Evolutionary conservation across 257 asterid genomes (phyloP), one percentile per base, ranked within the genome.

Genomic region (Orobanche coerulescens): DNA sequence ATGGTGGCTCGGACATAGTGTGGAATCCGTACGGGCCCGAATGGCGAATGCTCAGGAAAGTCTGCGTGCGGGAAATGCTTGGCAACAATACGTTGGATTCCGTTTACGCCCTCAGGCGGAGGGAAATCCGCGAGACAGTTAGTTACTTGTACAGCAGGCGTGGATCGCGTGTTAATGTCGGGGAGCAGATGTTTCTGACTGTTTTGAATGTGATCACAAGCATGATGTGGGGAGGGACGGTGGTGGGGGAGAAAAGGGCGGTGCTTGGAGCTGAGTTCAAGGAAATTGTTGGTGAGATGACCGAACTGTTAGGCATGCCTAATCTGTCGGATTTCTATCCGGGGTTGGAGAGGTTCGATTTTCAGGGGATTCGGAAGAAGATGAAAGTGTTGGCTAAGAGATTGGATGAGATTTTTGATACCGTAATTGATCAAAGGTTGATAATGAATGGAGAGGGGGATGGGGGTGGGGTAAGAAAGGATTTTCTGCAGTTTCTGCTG

Each of bases 161-260:
- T 0, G 90, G 83, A 5, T 33, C 58, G 22, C 65, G 73, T 14
- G 88, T 83, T 12, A 71, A 80, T 46, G 37, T 88, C 0, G 95
- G 95, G 0, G 90, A 81, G 67, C 90, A 85, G 72, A 75, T 80
- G 84, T 88, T 88, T 30, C 18, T 78, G 78, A 78, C 76, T 3
- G 76, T 83, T 58, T 23, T 88, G 78, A 88, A 88, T 30, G 96
- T 88, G 80, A 78, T 83, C 10, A 88, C 94, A 0, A 73, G 75
- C 31, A 88, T 88, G 95, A 4, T 88, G 60, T 88, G 95, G 96
- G 96, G 96, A 4, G 91, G 85, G 1, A 74, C 85, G 4, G 72
- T 83, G 33, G 50, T 69, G 74, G 94, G 82, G 4, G 82, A 59
- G 24, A 83, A 85, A 22, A 60, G 93, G 71, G 78, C 75, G 0